Evolutionary conservation across 257 asterid genomes (phyloP).

Genomic region (Eustoma russellianum): DNA sequence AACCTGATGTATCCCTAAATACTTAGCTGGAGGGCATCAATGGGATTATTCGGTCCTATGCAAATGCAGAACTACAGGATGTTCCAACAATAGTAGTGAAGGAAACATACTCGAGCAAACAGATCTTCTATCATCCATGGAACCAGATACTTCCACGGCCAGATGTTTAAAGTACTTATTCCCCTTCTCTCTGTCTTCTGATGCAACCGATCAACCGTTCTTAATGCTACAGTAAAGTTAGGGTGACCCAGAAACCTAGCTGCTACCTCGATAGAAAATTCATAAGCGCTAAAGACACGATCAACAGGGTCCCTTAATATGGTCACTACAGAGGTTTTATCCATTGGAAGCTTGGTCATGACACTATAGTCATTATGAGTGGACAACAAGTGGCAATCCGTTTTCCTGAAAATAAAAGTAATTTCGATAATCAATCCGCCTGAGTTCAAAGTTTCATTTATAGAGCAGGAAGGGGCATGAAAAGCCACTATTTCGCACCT

Average conservation of each 20-base stretch:
- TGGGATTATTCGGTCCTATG: background rate
- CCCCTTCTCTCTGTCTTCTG: constrained; percentile 38
- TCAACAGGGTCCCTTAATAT: constrained; percentile 90
- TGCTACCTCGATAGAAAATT: constrained; percentile 96
- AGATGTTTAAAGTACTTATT: constrained; percentile 83
- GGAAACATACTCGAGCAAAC: constrained; percentile 77
- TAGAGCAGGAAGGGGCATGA: no score
- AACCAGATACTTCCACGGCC: constrained; percentile 99
- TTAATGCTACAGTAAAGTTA: constrained; percentile 72
- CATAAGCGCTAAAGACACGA: constrained; percentile 89
- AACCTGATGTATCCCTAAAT: background rate
- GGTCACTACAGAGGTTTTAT: constrained; percentile 78
- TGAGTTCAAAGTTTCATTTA: no score
- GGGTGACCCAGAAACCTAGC: constrained; percentile 91
- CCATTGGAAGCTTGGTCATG: constrained; percentile 72
- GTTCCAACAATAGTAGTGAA: constrained; percentile 9
- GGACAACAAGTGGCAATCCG: constrained; percentile 68
- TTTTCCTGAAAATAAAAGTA: constrained; percentile 38
- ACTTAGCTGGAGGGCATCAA: constrained; percentile 2
- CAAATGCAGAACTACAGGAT: constrained; percentile 5
- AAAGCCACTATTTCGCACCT: no score
- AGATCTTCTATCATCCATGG: constrained; percentile 99
- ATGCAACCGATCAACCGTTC: constrained; percentile 45
- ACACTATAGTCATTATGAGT: constrained; percentile 96
- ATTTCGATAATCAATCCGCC: no score